Percentiles rank a stretch among this genome's conserved stretches.
These are phyloP conservation scores for Phoenix dactylifera DNA, from an alignment of 176 grass and related monocot genomes.

Conservation along the genomic window DNA sequence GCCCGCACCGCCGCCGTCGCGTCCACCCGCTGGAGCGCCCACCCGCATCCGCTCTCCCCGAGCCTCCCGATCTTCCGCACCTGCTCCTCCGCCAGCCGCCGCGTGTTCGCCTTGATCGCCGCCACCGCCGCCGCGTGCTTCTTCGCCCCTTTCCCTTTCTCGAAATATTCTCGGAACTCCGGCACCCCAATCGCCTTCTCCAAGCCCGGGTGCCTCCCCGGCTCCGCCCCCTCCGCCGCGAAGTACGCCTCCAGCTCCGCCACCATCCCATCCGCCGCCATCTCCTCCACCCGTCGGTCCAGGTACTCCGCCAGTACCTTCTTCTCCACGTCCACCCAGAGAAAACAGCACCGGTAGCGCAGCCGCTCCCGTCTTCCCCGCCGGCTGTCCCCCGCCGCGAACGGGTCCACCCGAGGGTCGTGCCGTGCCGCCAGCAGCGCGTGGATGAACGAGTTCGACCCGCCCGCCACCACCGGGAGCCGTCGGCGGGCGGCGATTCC, in stretches of 20 bases:
- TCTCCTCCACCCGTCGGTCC: slow-evolving; percentile 70
- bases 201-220: slow-evolving; percentile 28
- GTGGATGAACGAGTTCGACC: slow-evolving; percentile 75
- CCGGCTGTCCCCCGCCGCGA: slow-evolving; percentile 3
- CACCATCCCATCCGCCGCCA: slow-evolving; percentile 53
- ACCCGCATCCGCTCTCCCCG: slow-evolving; percentile 29
- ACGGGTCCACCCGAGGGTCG: slow-evolving; percentile 25
- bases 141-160: not conserved
- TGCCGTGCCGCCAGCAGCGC: slow-evolving; percentile 34
- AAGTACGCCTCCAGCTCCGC: slow-evolving; percentile 55
- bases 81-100: slow-evolving; percentile 48
- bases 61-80: slow-evolving; percentile 54
- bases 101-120: slow-evolving; percentile 55
- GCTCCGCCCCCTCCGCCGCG: slow-evolving; percentile 23
- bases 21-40: slow-evolving; percentile 48
- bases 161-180: slow-evolving; percentile 52
- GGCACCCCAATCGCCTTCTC: slow-evolving; percentile 72
- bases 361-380: slow-evolving; percentile 21
- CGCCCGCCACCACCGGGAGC: slow-evolving; percentile 54
- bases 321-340: slow-evolving; percentile 64
- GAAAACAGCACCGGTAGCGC: slow-evolving; percentile 54
- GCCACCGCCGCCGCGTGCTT: slow-evolving; percentile 35
- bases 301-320: slow-evolving; percentile 37
- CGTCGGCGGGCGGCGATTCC: slow-evolving; percentile 13
- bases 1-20: slow-evolving; percentile 41